These are phyloP conservation scores for Cladosporium sp. DNA, from an alignment of 2,329 filamentous ascomycete species.

Conservation along the genomic window DNA sequence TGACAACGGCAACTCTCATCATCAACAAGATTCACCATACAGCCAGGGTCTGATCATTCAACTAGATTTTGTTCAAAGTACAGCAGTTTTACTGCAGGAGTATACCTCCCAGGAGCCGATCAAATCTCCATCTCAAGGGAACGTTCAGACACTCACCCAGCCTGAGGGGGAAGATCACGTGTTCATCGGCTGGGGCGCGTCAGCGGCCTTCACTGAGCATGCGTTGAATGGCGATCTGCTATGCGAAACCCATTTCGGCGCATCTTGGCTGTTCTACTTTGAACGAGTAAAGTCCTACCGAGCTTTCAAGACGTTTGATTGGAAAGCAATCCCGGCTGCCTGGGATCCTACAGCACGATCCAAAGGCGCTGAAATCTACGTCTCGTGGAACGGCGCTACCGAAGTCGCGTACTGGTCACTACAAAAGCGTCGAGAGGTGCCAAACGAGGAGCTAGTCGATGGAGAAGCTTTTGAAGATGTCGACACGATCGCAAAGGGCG, in stretches of 20 bases:
- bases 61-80: conserved; percentile 36
- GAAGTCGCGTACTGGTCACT: conserved; percentile 23
- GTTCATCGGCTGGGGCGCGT: conserved; percentile 26
- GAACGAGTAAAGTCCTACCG: conserved; percentile 36
- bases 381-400: conserved; percentile 29
- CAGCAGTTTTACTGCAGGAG: conserved; percentile 40
- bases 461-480: neutral
- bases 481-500: neutral
- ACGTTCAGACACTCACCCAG: conserved; percentile 46
- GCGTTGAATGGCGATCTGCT: conserved; percentile 21
- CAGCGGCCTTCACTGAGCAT: conserved; percentile 24
- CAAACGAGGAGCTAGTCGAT: no score
- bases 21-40: conserved; percentile 30
- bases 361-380: conserved; percentile 12
- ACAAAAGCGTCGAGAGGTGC: conserved; percentile 12
- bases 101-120: conserved; percentile 31
- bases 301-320: conserved; percentile 31
- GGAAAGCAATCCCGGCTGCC: conserved; percentile 22
- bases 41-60: conserved; percentile 41
- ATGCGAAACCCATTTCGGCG: conserved; percentile 25
- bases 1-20: conserved; percentile 48
- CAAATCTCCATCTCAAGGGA: conserved; percentile 47
- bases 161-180: conserved; percentile 14
- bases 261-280: conserved; percentile 24
- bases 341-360: conserved; percentile 20